Percentiles rank a stretch among this genome's conserved stretches.
Conservation (phyloP, 768 basidiomycete genomes). For the Hericium erinaceus region DNA sequence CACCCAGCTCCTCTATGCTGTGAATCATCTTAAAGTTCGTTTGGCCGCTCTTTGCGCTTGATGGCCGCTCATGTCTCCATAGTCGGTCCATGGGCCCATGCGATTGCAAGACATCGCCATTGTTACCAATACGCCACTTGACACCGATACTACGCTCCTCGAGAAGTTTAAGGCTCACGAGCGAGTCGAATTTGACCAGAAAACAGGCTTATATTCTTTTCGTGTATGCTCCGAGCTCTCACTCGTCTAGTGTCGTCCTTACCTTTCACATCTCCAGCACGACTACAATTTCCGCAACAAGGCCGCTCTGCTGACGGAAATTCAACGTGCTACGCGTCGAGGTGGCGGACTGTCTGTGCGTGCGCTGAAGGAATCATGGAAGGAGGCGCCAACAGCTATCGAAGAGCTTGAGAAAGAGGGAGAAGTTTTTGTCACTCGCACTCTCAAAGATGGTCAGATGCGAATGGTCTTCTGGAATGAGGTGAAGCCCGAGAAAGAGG, state of each 20-base stretch:
- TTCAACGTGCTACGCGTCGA: constrained; percentile 75
- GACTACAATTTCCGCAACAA: constrained; percentile 83
- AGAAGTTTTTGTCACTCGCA: constrained; percentile 81
- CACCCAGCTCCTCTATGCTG: constrained; percentile 80
- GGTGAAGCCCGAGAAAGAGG: constrained; percentile 39
- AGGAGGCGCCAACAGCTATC: constrained; percentile 72
- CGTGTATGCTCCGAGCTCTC: constrained; percentile 39
- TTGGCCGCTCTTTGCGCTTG: background rate
- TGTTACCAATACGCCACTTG: constrained; percentile 66
- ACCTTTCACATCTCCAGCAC: constrained; percentile 40
- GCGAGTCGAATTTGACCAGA: constrained; percentile 67
- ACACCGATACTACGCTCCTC: constrained; percentile 58
- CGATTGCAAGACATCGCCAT: constrained; percentile 84
- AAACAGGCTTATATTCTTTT: constrained; percentile 81
- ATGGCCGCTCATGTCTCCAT: background rate
- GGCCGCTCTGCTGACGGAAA: constrained; percentile 73
- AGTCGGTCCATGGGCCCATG: constrained; percentile 72
- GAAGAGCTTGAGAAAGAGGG: constrained; percentile 88
- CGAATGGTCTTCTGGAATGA: constrained; percentile 90
- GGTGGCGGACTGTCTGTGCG: constrained; percentile 83
- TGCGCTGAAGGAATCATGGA: constrained; percentile 85
- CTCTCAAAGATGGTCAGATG: constrained; percentile 72
- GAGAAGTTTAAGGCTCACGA: constrained; percentile 82
- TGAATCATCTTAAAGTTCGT: constrained; percentile 70
- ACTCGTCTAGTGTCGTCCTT: constrained; percentile 1